Evolutionary conservation across 1,139 yeast species (phyloP), one percentile per base, ranked within the genome.

Genomic region (Suhomyces choctaworum): DNA sequence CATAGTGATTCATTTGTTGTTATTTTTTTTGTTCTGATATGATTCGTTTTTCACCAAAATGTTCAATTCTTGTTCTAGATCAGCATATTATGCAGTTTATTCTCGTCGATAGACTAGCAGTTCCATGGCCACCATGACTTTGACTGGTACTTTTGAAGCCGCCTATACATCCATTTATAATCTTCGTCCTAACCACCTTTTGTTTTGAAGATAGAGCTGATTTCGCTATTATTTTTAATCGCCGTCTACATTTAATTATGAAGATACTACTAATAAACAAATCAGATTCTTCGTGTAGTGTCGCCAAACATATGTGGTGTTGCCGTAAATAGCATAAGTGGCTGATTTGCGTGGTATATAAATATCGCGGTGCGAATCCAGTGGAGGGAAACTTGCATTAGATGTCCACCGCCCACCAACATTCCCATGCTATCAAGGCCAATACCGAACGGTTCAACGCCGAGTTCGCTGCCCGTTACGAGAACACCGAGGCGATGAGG

Each of bases 381-480:
- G n/a, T n/a, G n/a, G n/a, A n/a, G n/a, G n/a, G n/a, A n/a, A n/a
- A n/a, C n/a, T n/a, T n/a, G n/a, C n/a, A n/a, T n/a, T n/a, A 19
- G 9, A 9, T 9, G 21, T 19, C n/a, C n/a, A n/a, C n/a, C n/a
- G n/a, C n/a, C n/a, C n/a, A n/a, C n/a, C n/a, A 5, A 7, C 52
- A 50, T 32, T 27, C 36, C 19, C 36, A 31, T 4, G 52, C 68
- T 14, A 44, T 64, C 16, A 50, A 47, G 4, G 56, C 58, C 19
- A 66, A 65, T 34, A 34, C 45, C 15, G 43, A 48, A 11, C 45
- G 38, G 2, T 60, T 62, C 46, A 41, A 48, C 35, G 44, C 46
- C 15, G 39, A 40, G 4, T 45, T 55, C 19, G 62, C 54, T 8
- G 33, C 33, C 5, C 41, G 30, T n/a, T 64, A 63, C 30, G 69